A percentile compares a stretch with the other conserved stretches of the same genome.
These are phyloP conservation scores for Suillus discolor DNA, from an alignment of 768 basidiomycete species.

Conservation along the genomic window DNA sequence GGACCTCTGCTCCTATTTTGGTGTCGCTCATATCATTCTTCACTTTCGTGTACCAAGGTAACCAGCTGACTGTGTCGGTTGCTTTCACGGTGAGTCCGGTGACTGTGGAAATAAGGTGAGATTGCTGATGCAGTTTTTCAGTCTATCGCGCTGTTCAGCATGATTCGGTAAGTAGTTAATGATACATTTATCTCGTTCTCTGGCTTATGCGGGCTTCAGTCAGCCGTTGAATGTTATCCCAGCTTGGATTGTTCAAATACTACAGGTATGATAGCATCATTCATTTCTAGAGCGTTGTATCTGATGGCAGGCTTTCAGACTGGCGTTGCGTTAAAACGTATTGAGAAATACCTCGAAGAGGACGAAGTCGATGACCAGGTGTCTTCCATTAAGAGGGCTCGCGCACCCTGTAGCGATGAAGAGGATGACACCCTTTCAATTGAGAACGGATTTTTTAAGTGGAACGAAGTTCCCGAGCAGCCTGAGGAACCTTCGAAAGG, in stretches of 20 bases:
- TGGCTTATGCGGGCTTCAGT: constrained; percentile 32
- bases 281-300: not conserved
- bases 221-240: constrained; percentile 81
- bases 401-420: constrained; percentile 21
- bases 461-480: constrained; percentile 50
- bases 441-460: constrained; percentile 54
- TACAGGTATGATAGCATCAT: constrained; percentile 44
- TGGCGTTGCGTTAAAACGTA: constrained; percentile 59
- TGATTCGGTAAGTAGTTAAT: constrained; percentile 62
- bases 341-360: constrained; percentile 60
- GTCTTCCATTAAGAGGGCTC: constrained; percentile 50
- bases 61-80: constrained; percentile 72
- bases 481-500: constrained; percentile 27
- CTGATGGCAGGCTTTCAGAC: constrained; percentile 36
- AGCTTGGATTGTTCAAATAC: constrained; percentile 73
- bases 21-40: constrained; percentile 83
- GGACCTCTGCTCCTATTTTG: constrained; percentile 75
- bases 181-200: constrained; percentile 3
- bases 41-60: constrained; percentile 68
- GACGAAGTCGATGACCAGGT: constrained; percentile 66
- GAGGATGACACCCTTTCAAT: constrained; percentile 46
- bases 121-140: constrained; percentile 23
- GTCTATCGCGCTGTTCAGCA: constrained; percentile 81
- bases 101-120: not conserved
- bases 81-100: constrained; percentile 74